phyloP scores from a whole-genome alignment of 2,329 filamentous ascomycete genomes.

The Leptographium wingfieldii region DNA sequence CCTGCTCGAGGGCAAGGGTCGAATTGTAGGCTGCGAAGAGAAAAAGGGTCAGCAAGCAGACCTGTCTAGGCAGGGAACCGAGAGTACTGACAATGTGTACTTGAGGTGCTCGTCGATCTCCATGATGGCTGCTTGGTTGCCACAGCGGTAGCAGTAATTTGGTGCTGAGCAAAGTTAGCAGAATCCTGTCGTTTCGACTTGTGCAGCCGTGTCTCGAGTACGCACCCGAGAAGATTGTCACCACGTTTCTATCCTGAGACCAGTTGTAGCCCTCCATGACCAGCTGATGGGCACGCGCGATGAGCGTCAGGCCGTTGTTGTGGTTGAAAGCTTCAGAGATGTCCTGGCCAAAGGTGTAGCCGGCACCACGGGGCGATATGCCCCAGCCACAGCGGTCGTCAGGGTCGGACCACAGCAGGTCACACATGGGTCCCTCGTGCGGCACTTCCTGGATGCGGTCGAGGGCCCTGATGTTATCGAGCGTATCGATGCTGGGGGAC shows the following conservation, averaged over 20 bases:
- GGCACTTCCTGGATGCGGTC: constrained; percentile 98
- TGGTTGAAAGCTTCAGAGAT: constrained; percentile 99
- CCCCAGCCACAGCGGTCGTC: constrained; percentile 96
- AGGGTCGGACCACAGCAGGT: constrained; percentile 94
- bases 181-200: neutral
- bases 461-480: constrained; percentile 88
- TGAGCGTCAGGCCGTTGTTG: constrained; percentile 92
- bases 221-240: constrained; percentile 93
- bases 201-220: neutral
- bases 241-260: constrained; percentile 96
- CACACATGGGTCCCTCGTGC: constrained; percentile 96
- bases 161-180: constrained; percentile 39
- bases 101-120: constrained; percentile 99
- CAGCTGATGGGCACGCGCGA: constrained; percentile 91
- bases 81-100: constrained; percentile 67
- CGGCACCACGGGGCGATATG: constrained; percentile 85
- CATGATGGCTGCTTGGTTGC: constrained; percentile 99
- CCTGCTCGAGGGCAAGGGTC: constrained; percentile 95
- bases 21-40: constrained; percentile 74
- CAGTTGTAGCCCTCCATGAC: constrained; percentile 99
- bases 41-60: neutral
- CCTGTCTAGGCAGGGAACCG: neutral
- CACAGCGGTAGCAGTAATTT: constrained; percentile 97
- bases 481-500: constrained; percentile 88
- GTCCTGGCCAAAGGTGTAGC: constrained; percentile 92